Percentiles rank a stretch among this genome's conserved stretches.
phyloP scores from a whole-genome alignment of 768 basidiomycete genomes.

The Sistotremastrum niveocremeum region DNA sequence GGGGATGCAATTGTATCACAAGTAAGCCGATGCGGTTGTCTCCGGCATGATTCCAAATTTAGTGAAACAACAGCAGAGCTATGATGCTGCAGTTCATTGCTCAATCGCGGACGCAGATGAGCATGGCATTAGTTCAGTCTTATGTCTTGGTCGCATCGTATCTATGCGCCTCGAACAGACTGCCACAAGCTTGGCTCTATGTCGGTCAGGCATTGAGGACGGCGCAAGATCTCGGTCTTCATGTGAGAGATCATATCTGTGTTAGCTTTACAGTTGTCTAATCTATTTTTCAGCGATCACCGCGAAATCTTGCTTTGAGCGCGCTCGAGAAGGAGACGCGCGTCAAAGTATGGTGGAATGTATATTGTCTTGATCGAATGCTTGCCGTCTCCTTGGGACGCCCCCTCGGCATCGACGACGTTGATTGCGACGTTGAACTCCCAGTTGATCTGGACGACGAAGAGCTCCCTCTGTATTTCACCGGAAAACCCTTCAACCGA shows the following conservation, averaged over 20 bases:
- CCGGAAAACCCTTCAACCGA: constrained; percentile 40
- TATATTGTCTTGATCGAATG: constrained; percentile 85
- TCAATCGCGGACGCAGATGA: constrained; percentile 78
- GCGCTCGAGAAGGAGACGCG: constrained; percentile 81
- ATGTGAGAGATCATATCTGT: constrained; percentile 40
- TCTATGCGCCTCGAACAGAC: constrained; percentile 83
- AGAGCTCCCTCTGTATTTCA: constrained; percentile 54
- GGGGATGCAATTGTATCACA: constrained; percentile 84
- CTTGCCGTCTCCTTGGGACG: constrained; percentile 82
- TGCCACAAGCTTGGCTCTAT: constrained; percentile 89
- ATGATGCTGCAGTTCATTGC: constrained; percentile 83
- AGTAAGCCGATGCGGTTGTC: constrained; percentile 26
- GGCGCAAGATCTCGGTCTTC: constrained; percentile 84
- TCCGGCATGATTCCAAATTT: constrained; percentile 5
- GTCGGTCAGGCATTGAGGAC: constrained; percentile 83
- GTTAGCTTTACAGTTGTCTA: constrained; percentile 2
- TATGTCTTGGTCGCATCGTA: constrained; percentile 55
- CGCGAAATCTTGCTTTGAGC: constrained; percentile 53
- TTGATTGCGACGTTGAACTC: constrained; percentile 81
- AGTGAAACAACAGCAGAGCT: constrained; percentile 36
- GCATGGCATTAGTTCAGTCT: constrained; percentile 63
- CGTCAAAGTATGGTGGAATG: constrained; percentile 89
- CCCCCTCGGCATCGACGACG: constrained; percentile 78
- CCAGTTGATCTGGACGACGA: constrained; percentile 81
- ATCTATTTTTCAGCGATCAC: constrained; percentile 50